These are phyloP conservation scores for Chaetomiaceae sp. DNA, from an alignment of 2,329 filamentous ascomycete species.

Conservation along the genomic window DNA sequence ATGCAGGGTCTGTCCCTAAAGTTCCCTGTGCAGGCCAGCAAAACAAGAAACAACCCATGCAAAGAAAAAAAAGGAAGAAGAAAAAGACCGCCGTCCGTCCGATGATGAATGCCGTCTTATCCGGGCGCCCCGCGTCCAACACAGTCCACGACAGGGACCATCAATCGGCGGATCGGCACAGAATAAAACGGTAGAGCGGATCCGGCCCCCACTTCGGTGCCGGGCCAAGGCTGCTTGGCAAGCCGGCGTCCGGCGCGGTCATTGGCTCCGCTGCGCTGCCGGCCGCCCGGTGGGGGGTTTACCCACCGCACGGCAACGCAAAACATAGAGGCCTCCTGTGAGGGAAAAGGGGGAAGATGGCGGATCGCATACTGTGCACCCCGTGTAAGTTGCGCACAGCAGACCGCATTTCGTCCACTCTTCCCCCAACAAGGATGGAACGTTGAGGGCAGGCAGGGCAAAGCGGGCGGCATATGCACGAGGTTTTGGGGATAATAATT, in stretches of 20 bases:
- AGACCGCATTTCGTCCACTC: neutral
- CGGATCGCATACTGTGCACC: too few species aligned
- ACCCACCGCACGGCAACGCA: too few species aligned
- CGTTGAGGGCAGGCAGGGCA: too few species aligned
- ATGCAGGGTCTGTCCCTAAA: neutral
- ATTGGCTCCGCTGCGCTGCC: neutral
- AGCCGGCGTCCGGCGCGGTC: neutral
- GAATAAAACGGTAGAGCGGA: constrained; percentile 7
- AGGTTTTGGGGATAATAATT: too few species aligned
- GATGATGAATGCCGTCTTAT: constrained; percentile 5
- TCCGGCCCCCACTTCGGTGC: neutral
- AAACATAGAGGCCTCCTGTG: too few species aligned
- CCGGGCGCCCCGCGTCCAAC: neutral
- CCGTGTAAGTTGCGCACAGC: neutral
- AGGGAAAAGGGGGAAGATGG: too few species aligned
- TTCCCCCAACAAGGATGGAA: neutral
- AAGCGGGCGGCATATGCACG: too few species aligned
- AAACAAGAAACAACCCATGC: neutral
- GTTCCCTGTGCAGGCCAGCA: neutral
- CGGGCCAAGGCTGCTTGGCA: neutral
- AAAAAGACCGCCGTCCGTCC: neutral
- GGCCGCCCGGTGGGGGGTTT: neutral
- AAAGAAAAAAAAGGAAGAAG: neutral
- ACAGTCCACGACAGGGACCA: neutral
- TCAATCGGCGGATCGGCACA: constrained; percentile 1